Base-by-base conservation (phyloP, 2,329 filamentous ascomycete genomes). In the Trichoderma sp. region DNA sequence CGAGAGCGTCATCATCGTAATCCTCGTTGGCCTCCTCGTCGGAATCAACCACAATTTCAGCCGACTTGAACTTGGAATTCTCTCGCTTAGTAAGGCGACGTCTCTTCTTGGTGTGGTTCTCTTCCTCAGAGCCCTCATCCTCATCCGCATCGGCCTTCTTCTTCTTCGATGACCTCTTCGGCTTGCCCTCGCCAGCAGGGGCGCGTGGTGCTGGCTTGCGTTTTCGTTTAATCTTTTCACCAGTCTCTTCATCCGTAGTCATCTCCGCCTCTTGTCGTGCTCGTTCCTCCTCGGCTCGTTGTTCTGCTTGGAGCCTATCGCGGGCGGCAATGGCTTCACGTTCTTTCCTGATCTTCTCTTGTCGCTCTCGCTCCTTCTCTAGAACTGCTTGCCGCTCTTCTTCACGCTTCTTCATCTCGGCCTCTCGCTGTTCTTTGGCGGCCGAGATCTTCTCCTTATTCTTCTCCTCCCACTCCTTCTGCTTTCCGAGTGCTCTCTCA, bases 381-480 rank as follows among this genome's bases (percentile, higher is more conserved):
- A 92, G 86, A 0, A 87, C 88, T 76, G 88, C 89, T 74, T 89
- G 85, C 57, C 91, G 90, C 78, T 91, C 90, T 74, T 94, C 94
- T 79, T 97, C 94, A 7, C 93, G 91, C 73, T 88, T 90, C 73
- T 87, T 88, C 23, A 95, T 85, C 80, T 97, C 95, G 4, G 91
- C 92, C 76, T 98, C 93, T 68, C 95, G 92, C 73, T 90, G 88
- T 76, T 92, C 90, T 43, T 93, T 88, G 8, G 96, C 95, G 68
- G 94, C 91, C 73, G 92, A 89, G 3, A 98, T 88, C 81, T 96
- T 97, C 77, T 92, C 90, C 43, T 94, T 93, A 79, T 98, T 98
- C 84, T 93, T 94, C 77, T 94, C 92, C 80, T 99, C 96, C 81
- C 97, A 98, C 74, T 97, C 93, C 74, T 89, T 91, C 80, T 99